Conservation (phyloP, 148 eudicot species). For the Camellia sinensis region DNA sequence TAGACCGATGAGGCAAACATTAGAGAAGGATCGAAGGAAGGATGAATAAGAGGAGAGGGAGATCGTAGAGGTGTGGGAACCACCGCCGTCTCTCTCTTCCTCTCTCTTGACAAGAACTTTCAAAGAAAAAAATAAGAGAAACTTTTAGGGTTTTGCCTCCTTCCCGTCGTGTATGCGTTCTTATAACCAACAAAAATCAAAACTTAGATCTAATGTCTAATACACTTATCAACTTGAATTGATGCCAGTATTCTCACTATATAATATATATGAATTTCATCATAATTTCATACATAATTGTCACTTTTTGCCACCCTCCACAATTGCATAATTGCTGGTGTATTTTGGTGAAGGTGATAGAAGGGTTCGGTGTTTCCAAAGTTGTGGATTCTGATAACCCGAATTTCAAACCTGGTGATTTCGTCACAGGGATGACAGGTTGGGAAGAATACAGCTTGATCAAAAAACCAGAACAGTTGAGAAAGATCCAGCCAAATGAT, state of each 20-base stretch:
- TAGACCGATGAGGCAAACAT: no score
- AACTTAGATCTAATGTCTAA: no score
- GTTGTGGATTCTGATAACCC: conserved; percentile 77
- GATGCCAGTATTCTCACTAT: neutral
- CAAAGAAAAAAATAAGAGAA: no score
- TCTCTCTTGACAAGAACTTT: no score
- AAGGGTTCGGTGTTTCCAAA: conserved; percentile 80
- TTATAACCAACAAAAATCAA: no score
- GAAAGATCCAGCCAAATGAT: conserved; percentile 57
- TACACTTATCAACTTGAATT: no score
- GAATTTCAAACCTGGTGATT: conserved; percentile 66
- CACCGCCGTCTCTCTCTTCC: no score
- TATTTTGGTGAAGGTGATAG: conserved; percentile 47
- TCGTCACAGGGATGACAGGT: conserved; percentile 63
- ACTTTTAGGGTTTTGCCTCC: no score
- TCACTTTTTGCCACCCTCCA: neutral
- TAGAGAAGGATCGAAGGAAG: no score
- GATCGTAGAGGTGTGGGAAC: no score
- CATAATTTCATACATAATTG: neutral
- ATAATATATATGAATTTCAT: neutral
- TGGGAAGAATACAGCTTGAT: conserved; percentile 93
- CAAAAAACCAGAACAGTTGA: conserved; percentile 36
- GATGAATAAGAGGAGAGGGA: no score
- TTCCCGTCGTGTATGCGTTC: no score
- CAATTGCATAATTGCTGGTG: neutral